Evolutionary conservation across 176 grass and related monocot genomes (phyloP), one percentile per base, ranked within the genome.

Genomic region (Aegilops bicornis): DNA sequence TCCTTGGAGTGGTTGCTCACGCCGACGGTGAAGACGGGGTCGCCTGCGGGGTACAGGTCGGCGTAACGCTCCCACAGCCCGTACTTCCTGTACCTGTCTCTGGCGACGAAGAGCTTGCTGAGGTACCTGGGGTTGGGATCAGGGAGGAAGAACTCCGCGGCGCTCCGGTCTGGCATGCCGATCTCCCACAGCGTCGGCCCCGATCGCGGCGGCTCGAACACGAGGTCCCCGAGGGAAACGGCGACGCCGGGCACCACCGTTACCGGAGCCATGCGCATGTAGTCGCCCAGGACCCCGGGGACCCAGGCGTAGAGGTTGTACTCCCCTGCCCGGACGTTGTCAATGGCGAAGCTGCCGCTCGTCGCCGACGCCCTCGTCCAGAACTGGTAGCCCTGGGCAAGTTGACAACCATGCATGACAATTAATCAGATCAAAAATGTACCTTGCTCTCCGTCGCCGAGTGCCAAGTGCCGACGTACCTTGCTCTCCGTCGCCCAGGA

Each of bases 221-320:
- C 72, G 19, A 94, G 84, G 1, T 79, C 86, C 0, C 84, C 90
- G 2, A 94, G 68, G 70, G 84, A 19, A 22, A 89, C 31, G 3
- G 2, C 13, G 0, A 27, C 2, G 4, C 79, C 50, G 69, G 67
- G 50, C 50, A 54, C 23, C 6, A 25, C 10, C 23, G 23, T 86
- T 50, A 94, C 48, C 0, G 29, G 27, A 19, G 66, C 58, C 43
- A 77, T 73, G 29, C 77, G 20, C 88, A 78, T 92, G 88, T 92
- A 94, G 63, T 92, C 90, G 31, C 92, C 94, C 60, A 92, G 39
- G 52, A 97, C 70, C 7, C 94, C 88, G 4, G 94, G 91, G 24
- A 94, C 87, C 92, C 92, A 94, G 25, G 92, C 92, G 45, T 97
- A 92, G 17, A 97, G 72, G 27, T 73, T 89, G 77, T 97, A 97